These are phyloP conservation scores for Botrytis cinerea DNA, from an alignment of 2,329 filamentous ascomycete species.

Conservation along the genomic window DNA sequence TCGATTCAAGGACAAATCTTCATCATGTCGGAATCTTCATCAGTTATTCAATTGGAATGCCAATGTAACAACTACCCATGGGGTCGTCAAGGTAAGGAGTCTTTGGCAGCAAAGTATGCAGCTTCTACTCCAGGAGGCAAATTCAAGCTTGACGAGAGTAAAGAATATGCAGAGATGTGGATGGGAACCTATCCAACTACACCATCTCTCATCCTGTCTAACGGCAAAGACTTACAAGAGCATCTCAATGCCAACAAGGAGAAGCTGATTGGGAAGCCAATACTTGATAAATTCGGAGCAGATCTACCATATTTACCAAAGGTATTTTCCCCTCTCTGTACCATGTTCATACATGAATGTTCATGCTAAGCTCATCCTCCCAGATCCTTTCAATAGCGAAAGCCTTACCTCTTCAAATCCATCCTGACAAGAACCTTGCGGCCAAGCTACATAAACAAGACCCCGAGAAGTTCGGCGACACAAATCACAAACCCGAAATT, in stretches of 20 bases:
- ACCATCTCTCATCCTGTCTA: conserved; percentile 63
- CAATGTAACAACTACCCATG: conserved; percentile 55
- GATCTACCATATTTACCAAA: conserved; percentile 75
- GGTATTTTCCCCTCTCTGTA: conserved; percentile 41
- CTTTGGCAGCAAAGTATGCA: conserved; percentile 65
- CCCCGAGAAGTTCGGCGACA: conserved; percentile 66
- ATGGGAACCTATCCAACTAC: conserved; percentile 70
- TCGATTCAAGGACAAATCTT: background rate
- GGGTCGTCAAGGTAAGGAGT: conserved; percentile 68
- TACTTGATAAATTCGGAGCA: conserved; percentile 60
- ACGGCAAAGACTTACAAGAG: conserved; percentile 64
- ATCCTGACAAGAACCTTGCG: conserved; percentile 70
- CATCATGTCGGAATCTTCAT: conserved; percentile 31
- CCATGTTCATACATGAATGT: conserved; percentile 22
- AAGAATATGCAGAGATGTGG: conserved; percentile 58
- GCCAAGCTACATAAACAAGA: conserved; percentile 63
- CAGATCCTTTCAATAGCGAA: conserved; percentile 73
- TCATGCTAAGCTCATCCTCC: background rate
- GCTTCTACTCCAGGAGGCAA: conserved; percentile 62
- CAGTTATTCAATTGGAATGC: conserved; percentile 56
- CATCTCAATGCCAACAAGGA: conserved; percentile 63
- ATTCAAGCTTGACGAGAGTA: conserved; percentile 64
- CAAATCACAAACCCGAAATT: conserved; percentile 77
- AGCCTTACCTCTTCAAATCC: conserved; percentile 72
- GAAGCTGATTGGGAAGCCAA: conserved; percentile 62